These are phyloP conservation scores for Cladophialophora psammophila DNA, from an alignment of 2,329 filamentous ascomycete genomes.

Conservation along the genomic window DNA sequence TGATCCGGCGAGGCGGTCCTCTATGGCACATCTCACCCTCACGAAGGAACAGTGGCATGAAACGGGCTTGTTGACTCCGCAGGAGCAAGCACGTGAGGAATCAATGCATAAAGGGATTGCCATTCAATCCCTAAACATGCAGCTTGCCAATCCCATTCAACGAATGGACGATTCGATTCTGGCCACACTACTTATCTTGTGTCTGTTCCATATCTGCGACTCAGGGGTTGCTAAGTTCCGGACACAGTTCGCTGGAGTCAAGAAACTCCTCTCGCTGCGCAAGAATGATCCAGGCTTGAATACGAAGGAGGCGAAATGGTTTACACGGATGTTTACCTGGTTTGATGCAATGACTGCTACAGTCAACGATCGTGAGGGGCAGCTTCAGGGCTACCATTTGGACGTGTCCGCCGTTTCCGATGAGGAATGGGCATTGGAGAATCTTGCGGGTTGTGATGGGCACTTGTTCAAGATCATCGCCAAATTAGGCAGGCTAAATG, in stretches of 20 bases:
- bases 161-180: constrained; percentile 86
- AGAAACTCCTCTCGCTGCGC: constrained; percentile 83
- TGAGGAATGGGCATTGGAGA: constrained; percentile 78
- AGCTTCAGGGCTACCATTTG: constrained; percentile 70
- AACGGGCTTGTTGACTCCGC: constrained; percentile 54
- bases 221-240: constrained; percentile 92
- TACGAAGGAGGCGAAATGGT: constrained; percentile 69
- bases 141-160: constrained; percentile 76
- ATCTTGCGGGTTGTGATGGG: constrained; percentile 85
- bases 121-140: constrained; percentile 81
- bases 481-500: constrained; percentile 81
- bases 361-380: constrained; percentile 88
- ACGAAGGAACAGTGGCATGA: constrained; percentile 49
- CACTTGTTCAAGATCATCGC: constrained; percentile 86
- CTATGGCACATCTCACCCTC: constrained; percentile 53
- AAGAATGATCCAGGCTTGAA: constrained; percentile 61
- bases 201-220: constrained; percentile 92
- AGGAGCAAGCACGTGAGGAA: constrained; percentile 75
- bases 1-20: constrained; percentile 58
- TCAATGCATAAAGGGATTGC: constrained; percentile 84
- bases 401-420: constrained; percentile 70
- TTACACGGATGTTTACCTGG: constrained; percentile 91
- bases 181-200: constrained; percentile 84
- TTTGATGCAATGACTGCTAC: constrained; percentile 92
- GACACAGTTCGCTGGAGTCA: constrained; percentile 90